phyloP scores from a whole-genome alignment of 140 eudicot genomes.

The Cichorium intybus region DNA sequence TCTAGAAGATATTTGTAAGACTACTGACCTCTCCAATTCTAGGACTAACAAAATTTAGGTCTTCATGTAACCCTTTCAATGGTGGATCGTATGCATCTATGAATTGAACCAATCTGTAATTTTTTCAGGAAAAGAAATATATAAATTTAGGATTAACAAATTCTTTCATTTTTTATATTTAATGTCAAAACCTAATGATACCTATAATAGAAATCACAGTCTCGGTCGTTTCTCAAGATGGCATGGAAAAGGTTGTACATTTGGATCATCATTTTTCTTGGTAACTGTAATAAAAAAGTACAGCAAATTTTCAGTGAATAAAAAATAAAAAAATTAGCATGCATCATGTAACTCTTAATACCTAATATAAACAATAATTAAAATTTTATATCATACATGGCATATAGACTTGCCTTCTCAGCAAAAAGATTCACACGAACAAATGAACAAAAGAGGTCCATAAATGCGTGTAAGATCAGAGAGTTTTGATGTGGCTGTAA shows the following conservation, averaged over 20 bases:
- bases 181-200: slow-evolving; percentile 17
- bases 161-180: slow-evolving; percentile 2
- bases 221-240: slow-evolving; percentile 79
- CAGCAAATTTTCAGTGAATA: slow-evolving; percentile 10
- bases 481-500: slow-evolving; percentile 99
- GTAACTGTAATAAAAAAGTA: slow-evolving; percentile 56
- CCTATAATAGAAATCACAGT: slow-evolving; percentile 97
- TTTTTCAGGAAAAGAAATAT: slow-evolving; percentile 12
- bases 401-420: slow-evolving; percentile 72
- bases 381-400: slow-evolving; percentile 20
- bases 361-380: slow-evolving; percentile 20
- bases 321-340: slow-evolving; percentile 10
- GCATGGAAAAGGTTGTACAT: slow-evolving; percentile 87
- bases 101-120: slow-evolving; percentile 80
- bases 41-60: slow-evolving; percentile 97
- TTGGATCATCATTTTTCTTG: slow-evolving; percentile 95
- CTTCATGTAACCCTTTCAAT: slow-evolving; percentile 94
- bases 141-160: slow-evolving; percentile 13
- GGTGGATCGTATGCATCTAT: slow-evolving; percentile 96
- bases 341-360: slow-evolving; percentile 6
- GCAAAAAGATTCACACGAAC: slow-evolving; percentile 95
- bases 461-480: slow-evolving; percentile 89
- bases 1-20: slow-evolving; percentile 1
- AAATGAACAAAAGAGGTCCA: slow-evolving; percentile 97
- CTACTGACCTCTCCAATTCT: slow-evolving; percentile 92